These are phyloP conservation scores for Leccinum ponderosum DNA, from an alignment of 1,284 basidiomycete species.

Conservation along the genomic window DNA sequence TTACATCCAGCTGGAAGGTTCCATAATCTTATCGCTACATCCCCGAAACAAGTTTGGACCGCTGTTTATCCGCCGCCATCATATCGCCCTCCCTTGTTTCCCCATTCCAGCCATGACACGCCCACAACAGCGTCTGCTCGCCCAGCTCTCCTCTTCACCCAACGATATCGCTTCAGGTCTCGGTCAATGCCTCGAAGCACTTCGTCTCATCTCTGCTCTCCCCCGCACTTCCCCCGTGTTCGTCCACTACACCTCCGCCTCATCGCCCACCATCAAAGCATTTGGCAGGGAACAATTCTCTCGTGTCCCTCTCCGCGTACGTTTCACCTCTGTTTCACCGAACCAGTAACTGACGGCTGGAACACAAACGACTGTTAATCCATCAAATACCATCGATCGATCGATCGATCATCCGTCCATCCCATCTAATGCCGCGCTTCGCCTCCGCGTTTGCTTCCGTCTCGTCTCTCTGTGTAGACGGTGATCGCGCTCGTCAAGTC, in stretches of 20 bases:
- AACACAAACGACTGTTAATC: not conserved
- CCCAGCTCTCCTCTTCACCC: conserved; percentile 33
- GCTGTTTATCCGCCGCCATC: not conserved
- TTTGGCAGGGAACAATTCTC: conserved; percentile 34
- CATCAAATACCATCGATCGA: not conserved
- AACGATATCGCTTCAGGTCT: conserved; percentile 34
- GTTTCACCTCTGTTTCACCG: not conserved
- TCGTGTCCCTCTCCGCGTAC: conserved; percentile 34
- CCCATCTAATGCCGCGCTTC: not conserved
- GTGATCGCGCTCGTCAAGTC: conserved; percentile 28
- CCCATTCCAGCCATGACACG: conserved; percentile 18
- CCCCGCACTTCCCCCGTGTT: conserved; percentile 30
- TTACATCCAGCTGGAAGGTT: not conserved
- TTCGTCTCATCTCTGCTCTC: conserved; percentile 31
- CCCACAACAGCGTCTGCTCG: conserved; percentile 29
- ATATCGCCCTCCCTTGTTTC: not conserved
- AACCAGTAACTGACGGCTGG: not conserved
- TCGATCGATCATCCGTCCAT: not conserved
- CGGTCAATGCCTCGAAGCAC: conserved; percentile 33
- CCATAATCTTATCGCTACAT: not conserved
- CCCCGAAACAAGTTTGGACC: not conserved
- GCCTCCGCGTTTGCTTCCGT: not conserved
- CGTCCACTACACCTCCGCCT: conserved; percentile 22
- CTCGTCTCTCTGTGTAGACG: conserved; percentile 14
- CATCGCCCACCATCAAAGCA: conserved; percentile 25